Evolutionary conservation across 495 filamentous ascomycete species (phyloP), one percentile per base, ranked within the genome.

Genomic region (Coniosporium apollinis): DNA sequence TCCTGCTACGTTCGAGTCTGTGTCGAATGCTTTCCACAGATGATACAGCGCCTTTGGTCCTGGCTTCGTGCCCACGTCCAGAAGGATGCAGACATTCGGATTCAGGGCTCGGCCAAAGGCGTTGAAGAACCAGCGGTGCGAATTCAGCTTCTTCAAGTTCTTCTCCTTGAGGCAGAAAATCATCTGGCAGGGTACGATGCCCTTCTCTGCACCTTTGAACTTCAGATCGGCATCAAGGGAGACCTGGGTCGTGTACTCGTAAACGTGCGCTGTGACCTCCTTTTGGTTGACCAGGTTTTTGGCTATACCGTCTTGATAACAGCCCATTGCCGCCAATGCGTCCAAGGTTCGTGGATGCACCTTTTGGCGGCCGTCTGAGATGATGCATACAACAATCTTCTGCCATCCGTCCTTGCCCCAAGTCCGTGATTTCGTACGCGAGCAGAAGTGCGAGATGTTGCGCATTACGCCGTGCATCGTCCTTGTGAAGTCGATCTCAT

Each of bases 381-480:
- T 81, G 44, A 99, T 78, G 48, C 86, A 94, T 1, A 96, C 86
- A 5, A 99, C 91, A 45, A 99, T 94, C 64, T 99, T 99, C 59
- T 99, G 81, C 91, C 91, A 99, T 7, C 89, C 91, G 36, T 82
- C 71, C 45, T 94, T 91, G 17, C 91, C 91, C 91, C 91, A 99
- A 0, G 87, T 94, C 9, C 89, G 70, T 2, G 79, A 86, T 56
- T 87, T 92, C 41, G 78, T 78, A 5, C 91, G 77, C 2, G 79
- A 84, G 59, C 87, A 94, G 54, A 99, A 91, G 50, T 99, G 85
- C 28, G 74, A 74, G 50, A 99, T 91, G 47, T 99, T 99, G 47
- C 82, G 79, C 86, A 96, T 96, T 44, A 99, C 76, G 40, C 85
- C 91, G 55, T 96, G 86, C 91, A 99, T 96, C 1, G 91, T 99